These are phyloP conservation scores for Suhomyces bokatorum DNA, from an alignment of 1,139 yeast genomes.

Conservation along the genomic window DNA sequence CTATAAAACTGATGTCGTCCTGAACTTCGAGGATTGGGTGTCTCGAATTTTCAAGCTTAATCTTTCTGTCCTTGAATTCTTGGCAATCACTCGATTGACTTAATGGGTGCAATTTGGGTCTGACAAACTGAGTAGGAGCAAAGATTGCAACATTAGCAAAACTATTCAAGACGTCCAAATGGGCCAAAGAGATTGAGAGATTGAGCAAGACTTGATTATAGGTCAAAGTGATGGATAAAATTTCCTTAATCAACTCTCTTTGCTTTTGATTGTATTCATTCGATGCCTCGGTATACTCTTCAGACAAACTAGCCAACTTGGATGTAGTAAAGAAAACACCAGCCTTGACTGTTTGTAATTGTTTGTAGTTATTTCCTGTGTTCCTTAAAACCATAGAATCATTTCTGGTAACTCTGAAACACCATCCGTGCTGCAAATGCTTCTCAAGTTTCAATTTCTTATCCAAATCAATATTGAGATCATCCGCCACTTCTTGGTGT, in stretches of 20 bases:
- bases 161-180: constrained; percentile 77
- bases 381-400: constrained; percentile 81
- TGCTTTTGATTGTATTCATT: constrained; percentile 74
- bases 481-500: constrained; percentile 69
- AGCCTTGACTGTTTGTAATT: constrained; percentile 88
- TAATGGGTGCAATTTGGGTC: constrained; percentile 63
- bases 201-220: constrained; percentile 76
- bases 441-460: constrained; percentile 86
- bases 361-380: constrained; percentile 58
- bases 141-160: constrained; percentile 85
- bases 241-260: constrained; percentile 75
- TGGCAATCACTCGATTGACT: constrained; percentile 22
- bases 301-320: constrained; percentile 58
- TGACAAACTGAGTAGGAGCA: constrained; percentile 80
- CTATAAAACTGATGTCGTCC: constrained; percentile 81
- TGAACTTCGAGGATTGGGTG: constrained; percentile 95
- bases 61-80: constrained; percentile 46
- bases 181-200: constrained; percentile 63
- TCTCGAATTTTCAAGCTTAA: constrained; percentile 69
- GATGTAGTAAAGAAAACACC: constrained; percentile 88
- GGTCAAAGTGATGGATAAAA: constrained; percentile 74
- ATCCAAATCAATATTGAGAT: constrained; percentile 76
- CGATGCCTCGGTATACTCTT: constrained; percentile 58
- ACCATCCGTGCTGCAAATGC: constrained; percentile 89
- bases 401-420: constrained; percentile 85